Conservation (phyloP, 2,329 filamentous ascomycete genomes). For the Macrophomina phaseolina region DNA sequence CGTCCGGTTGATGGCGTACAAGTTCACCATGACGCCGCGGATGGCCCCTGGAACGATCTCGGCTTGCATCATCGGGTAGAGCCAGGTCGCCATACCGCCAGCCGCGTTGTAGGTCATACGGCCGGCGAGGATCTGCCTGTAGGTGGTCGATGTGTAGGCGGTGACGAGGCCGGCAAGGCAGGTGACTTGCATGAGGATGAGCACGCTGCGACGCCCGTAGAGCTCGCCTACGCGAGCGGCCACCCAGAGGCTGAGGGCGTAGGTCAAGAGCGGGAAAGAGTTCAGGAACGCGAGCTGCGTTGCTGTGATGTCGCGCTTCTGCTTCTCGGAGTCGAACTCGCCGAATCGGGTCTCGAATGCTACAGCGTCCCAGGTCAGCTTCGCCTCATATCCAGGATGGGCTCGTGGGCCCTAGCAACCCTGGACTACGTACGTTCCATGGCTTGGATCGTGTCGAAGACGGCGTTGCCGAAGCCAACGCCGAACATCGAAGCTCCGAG, state of each 20-base stretch:
- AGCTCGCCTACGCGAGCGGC: constrained; percentile 8
- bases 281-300: constrained; percentile 13
- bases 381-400: too few relatives aligned
- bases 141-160: constrained; percentile 29
- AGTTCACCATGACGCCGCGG: constrained; percentile 27
- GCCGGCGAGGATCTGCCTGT: constrained; percentile 30
- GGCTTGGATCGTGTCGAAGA: constrained; percentile 16
- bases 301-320: not conserved
- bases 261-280: constrained; percentile 1
- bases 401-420: too few relatives aligned
- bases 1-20: constrained; percentile 25
- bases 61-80: constrained; percentile 31
- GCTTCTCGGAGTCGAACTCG: not conserved
- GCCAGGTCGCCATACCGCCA: constrained; percentile 33
- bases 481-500: constrained; percentile 13
- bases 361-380: not conserved
- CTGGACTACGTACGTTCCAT: constrained; percentile 5
- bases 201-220: constrained; percentile 1
- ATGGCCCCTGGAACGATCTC: constrained; percentile 31
- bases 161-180: constrained; percentile 29
- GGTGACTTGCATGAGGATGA: not conserved
- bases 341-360: constrained; percentile 5
- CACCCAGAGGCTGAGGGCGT: not conserved
- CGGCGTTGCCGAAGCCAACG: constrained; percentile 18
- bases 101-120: constrained; percentile 31